Base-by-base conservation (phyloP, 306 rosid species). In the Rosa rugosa region DNA sequence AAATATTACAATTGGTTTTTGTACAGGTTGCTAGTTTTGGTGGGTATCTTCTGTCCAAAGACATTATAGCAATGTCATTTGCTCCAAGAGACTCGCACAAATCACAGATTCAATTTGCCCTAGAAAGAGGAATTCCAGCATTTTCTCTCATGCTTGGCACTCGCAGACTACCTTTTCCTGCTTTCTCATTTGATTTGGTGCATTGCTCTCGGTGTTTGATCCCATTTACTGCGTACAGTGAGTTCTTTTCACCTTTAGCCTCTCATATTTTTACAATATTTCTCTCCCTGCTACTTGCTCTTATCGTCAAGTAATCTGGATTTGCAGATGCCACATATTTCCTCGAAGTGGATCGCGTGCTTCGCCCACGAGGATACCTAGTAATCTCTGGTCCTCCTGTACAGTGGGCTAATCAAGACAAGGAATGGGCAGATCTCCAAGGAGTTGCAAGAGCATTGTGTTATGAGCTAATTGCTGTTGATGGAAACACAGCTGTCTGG, bases 31-130 rank as follows among this genome's bases (percentile, higher is more conserved):
- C 99, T 40, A 96, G 99, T 88, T 93, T 96, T 83, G 99, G 99
- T 46, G 99, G 99, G 22, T 91, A 81, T 85, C 78, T 93, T 76
- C 88, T 96, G 68, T 47, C 93, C 73, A 87, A 91, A 72, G 90
- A 90, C 71, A 93, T 96, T 79, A 67, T 93, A 78, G 89, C 98
- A 5, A 42, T 96, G 87, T 96, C 97, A 45, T 93, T 96, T 88
- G 99, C 99, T 81, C 99, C 99, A 75, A 93, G 99, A 85, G 99
- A 96, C 85, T 96, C 99, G 1, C 99, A 96, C 81, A 93, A 96
- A 83, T 76, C 99, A 69, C 99, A 96, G 83, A 96, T 96, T 80
- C 98, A 96, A 71, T 96, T 96, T 88, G 99, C 98, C 9, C 82
- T 93, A 7, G 99, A 96, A 87, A 89, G 99, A 91, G 99, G 99